Evolutionary conservation across 148 eudicot genomes (phyloP), one percentile per base, ranked within the genome.

Genomic region (Hydrangea macrophylla): DNA sequence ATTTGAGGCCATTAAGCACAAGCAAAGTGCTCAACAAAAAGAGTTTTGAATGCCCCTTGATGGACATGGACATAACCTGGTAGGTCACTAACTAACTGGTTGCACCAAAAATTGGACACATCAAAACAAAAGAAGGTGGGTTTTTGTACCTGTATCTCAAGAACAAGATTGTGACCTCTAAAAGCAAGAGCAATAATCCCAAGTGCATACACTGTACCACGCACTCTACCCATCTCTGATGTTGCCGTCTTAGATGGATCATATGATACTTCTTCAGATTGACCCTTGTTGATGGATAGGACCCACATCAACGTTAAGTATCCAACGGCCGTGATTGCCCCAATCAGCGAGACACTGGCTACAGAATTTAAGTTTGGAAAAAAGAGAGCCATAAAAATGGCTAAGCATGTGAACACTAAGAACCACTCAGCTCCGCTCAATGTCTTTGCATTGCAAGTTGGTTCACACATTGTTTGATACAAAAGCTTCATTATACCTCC

Each of bases 121-220:
- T n/a, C n/a, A n/a, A n/a, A n/a, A n/a, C n/a, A n/a, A n/a, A n/a
- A n/a, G n/a, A n/a, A n/a, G n/a, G n/a, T n/a, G n/a, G n/a, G n/a
- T n/a, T n/a, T n/a, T 6, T 39, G n/a, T 60, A 84, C 92, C 85
- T 88, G 86, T 55, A 88, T 88, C 70, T 88, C 95, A 33, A 86
- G 78, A 66, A 88, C 85, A 54, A 88, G 80, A 69, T 88, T 88
- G 73, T 88, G 95, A 23, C 95, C 95, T 79, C 95, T 71, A 56
- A 86, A 88, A 42, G 88, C 85, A 32, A 86, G 65, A 5, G 84
- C 80, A 25, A 88, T 69, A 27, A 78, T 51, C 28, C 84, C 95
- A 36, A 86, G 15, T 0, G 86, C 90, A 54, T 59, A 55, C 20
- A 88, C 9, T 36, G 73, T 25, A 24, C 70, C 42, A 15, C 75